Evolutionary conservation across 208 protist species (phyloP), one percentile per base, ranked within the genome.

Genomic region (Trypanosoma lewisi): DNA sequence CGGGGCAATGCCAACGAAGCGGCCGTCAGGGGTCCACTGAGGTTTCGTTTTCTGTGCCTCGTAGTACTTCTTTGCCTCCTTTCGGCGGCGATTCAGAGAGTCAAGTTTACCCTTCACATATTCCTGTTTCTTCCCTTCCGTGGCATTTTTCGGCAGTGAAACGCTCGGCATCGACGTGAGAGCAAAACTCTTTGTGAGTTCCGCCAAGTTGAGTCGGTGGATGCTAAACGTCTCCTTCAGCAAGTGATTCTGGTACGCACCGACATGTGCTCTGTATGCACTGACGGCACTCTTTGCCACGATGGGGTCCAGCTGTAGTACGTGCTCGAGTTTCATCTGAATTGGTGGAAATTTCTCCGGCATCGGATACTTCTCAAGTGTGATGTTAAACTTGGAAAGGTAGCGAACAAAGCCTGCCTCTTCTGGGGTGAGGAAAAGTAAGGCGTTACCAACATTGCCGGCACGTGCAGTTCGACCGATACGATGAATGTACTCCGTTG

Each of bases 401-500:
- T 97, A 95, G 14, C 81, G 63, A 6, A 95, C 69, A 72, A 98
- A 99, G 14, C 70, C 54, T 11, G 70, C 80, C 72, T 99, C 96
- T 45, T 92, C 75, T 2, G 94, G 96, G 17, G 89, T 78, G 2
- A 99, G 75, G 62, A 98, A 98, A 21, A 99, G 77, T 2, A 98
- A 61, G 4, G 96, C 80, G 58, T 88, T 89, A 37, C 97, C 97
- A 0, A 89, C 79, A 47, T 87, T 89, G 28, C 96, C 97, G 11
- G 97, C 78, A 65, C 98, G 88, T 23, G 98, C 98, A 12, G 98
- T 99, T 59, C 97, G 83, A 11, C 98, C 97, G 57, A 98, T 94
- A 42, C 97, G 85, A 69, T 99, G 97, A 30, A 99, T 87, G 73
- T 99, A 99, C 76, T 98, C 95, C 14, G 87, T 96, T 41, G 91